phyloP scores from a whole-genome alignment of 192 early-diverging fungal species.

The Rhizophagus clarus region DNA sequence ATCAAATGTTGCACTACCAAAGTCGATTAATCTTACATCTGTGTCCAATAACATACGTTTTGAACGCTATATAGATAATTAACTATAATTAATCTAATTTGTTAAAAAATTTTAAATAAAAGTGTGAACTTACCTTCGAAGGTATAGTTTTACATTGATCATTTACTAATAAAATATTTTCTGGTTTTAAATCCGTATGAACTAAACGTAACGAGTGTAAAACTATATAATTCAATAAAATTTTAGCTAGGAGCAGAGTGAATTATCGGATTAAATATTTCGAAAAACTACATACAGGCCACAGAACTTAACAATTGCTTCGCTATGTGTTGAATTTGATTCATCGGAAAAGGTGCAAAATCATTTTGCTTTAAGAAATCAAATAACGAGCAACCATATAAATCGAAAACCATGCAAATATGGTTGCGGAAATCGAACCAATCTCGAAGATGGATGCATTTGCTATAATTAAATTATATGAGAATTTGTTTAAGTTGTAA shows the following conservation, averaged over 20 bases:
- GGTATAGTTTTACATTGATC: slow-evolving; percentile 57
- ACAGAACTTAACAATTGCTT: slow-evolving; percentile 85
- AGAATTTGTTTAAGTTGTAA: not conserved
- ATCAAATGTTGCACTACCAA: slow-evolving; percentile 94
- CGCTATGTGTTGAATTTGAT: slow-evolving; percentile 85
- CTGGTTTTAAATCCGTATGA: slow-evolving; percentile 98
- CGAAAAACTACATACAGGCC: slow-evolving; percentile 55
- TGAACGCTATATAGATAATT: slow-evolving; percentile 48
- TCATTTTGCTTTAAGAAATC: slow-evolving; percentile 95
- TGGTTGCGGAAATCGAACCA: slow-evolving; percentile 90
- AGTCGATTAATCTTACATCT: slow-evolving; percentile 91
- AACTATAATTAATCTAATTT: not conserved
- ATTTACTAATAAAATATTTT: slow-evolving; percentile 85
- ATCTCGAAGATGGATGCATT: slow-evolving; percentile 86
- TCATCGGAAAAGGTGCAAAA: slow-evolving; percentile 84
- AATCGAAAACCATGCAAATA: slow-evolving; percentile 98
- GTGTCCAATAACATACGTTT: slow-evolving; percentile 67
- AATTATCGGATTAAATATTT: not conserved
- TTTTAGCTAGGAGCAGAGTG: too few relatives aligned
- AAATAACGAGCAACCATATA: slow-evolving; percentile 85
- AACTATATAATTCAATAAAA: slow-evolving; percentile 43
- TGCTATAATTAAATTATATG: slow-evolving; percentile 46
- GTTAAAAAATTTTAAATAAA: not conserved
- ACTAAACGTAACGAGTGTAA: slow-evolving; percentile 84
- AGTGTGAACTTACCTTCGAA: slow-evolving; percentile 39